Conservation (phyloP, 257 asterid species). For the Knoxia roxburghii region DNA sequence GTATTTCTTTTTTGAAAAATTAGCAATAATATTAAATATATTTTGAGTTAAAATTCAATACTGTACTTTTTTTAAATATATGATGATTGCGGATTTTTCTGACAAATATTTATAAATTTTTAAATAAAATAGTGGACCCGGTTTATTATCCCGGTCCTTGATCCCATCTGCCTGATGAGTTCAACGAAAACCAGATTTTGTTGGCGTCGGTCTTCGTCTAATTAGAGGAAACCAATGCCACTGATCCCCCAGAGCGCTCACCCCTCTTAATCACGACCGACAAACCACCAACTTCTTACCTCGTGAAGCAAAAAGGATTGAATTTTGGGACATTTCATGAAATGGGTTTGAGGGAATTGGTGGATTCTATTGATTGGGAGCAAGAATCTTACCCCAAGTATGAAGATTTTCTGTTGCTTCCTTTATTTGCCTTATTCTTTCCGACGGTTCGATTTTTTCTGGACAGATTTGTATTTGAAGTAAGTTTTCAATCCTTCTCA, state of each 20-base stretch:
- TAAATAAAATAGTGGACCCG: too few relatives aligned
- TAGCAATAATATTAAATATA: too few relatives aligned
- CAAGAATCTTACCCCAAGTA: slow-evolving; percentile 74
- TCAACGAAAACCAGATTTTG: neutral
- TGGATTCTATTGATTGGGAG: slow-evolving; percentile 57
- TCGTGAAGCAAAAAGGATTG: slow-evolving; percentile 11
- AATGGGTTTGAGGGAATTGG: slow-evolving; percentile 52
- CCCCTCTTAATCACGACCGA: neutral
- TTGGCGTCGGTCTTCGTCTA: neutral
- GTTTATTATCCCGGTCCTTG: neutral
- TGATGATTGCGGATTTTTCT: too few relatives aligned
- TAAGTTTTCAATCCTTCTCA: slow-evolving; percentile 14
- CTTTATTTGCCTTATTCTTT: slow-evolving; percentile 63
- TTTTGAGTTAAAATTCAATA: too few relatives aligned
- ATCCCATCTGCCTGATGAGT: slow-evolving; percentile 6
- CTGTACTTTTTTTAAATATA: too few relatives aligned
- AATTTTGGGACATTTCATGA: slow-evolving; percentile 7
- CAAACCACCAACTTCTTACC: neutral
- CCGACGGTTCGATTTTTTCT: slow-evolving; percentile 76
- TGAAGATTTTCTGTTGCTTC: slow-evolving; percentile 66
- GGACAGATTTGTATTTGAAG: slow-evolving; percentile 91
- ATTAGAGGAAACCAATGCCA: neutral
- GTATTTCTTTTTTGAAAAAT: too few relatives aligned
- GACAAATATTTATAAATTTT: too few relatives aligned
- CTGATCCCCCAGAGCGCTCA: neutral